These are phyloP conservation scores for Marvania coccoides DNA, from an alignment of 139 green algal species.

Conservation along the genomic window DNA sequence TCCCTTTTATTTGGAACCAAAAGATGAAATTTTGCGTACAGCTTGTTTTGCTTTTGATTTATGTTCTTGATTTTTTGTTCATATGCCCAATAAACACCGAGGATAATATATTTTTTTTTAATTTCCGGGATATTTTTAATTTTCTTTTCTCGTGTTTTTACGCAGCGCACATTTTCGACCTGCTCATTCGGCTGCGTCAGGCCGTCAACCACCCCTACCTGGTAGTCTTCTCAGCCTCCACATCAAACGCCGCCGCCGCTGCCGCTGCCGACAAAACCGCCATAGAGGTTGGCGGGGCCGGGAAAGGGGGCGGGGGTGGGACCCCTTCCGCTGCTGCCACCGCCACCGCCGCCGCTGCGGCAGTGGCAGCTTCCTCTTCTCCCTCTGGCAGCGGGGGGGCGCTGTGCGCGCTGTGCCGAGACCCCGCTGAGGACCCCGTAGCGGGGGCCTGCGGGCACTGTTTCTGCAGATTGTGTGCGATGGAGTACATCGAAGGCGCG, in stretches of 20 bases:
- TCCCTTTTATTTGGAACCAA: no score
- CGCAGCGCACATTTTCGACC: conserved; percentile 93
- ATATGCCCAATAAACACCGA: no score
- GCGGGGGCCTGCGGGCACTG: conserved; percentile 55
- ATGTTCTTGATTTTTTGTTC: no score
- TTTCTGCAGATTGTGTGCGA: conserved; percentile 75
- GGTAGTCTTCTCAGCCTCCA: conserved; percentile 62
- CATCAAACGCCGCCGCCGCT: conserved; percentile 4
- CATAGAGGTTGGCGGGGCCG: background rate
- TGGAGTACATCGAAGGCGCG: conserved; percentile 54
- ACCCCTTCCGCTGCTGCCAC: background rate
- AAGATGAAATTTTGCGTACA: no score
- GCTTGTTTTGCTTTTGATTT: no score
- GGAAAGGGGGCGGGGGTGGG: background rate
- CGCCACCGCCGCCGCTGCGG: background rate
- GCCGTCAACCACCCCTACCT: conserved; percentile 40
- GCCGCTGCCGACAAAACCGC: background rate
- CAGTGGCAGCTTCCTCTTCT: background rate
- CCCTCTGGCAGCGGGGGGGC: background rate
- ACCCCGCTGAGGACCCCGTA: conserved; percentile 61
- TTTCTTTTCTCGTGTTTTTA: no score
- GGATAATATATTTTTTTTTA: no score
- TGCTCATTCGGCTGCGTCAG: conserved; percentile 64
- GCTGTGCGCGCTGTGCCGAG: conserved; percentile 68
- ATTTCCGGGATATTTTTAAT: no score